phyloP scores from a whole-genome alignment of 306 rosid genomes.

The Benincasa hispida region DNA sequence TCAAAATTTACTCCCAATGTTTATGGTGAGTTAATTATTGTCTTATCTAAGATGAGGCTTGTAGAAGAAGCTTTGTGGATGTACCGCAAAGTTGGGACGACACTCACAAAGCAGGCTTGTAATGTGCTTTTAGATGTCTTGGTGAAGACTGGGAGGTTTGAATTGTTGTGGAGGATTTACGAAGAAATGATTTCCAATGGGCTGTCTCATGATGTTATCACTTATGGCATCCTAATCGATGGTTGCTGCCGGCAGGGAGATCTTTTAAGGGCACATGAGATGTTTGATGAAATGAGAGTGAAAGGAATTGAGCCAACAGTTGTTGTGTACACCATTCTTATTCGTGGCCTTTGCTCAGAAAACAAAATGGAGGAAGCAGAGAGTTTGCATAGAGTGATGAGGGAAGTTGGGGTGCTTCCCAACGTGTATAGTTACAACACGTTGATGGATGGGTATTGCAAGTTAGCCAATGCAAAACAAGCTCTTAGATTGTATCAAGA shows the following conservation, averaged over 20 bases:
- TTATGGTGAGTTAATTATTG: slow-evolving; percentile 28
- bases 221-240: slow-evolving; percentile 41
- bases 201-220: slow-evolving; percentile 34
- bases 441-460: slow-evolving; percentile 61
- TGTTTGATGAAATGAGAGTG: slow-evolving; percentile 51
- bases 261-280: slow-evolving; percentile 13
- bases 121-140: slow-evolving; percentile 48
- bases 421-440: slow-evolving; percentile 52
- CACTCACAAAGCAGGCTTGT: slow-evolving; percentile 40
- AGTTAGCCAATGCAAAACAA: slow-evolving; percentile 25
- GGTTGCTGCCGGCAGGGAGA: slow-evolving; percentile 34
- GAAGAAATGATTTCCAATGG: slow-evolving; percentile 33
- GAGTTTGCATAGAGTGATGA: slow-evolving; percentile 28
- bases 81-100: slow-evolving; percentile 5
- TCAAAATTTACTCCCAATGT: slow-evolving; percentile 24
- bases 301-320: slow-evolving; percentile 30
- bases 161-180: slow-evolving; percentile 34
- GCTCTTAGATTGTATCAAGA: slow-evolving; percentile 29
- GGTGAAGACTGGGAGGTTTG: slow-evolving; percentile 26
- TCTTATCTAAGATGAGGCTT: slow-evolving; percentile 29
- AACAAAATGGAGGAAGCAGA: slow-evolving; percentile 41
- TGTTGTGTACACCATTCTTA: slow-evolving; percentile 39
- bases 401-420: slow-evolving; percentile 28
- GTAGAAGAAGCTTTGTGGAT: slow-evolving; percentile 52
- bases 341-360: slow-evolving; percentile 35